Conservation (phyloP, 164 flowering plant genomes). For the Vitis rotundifolia region DNA sequence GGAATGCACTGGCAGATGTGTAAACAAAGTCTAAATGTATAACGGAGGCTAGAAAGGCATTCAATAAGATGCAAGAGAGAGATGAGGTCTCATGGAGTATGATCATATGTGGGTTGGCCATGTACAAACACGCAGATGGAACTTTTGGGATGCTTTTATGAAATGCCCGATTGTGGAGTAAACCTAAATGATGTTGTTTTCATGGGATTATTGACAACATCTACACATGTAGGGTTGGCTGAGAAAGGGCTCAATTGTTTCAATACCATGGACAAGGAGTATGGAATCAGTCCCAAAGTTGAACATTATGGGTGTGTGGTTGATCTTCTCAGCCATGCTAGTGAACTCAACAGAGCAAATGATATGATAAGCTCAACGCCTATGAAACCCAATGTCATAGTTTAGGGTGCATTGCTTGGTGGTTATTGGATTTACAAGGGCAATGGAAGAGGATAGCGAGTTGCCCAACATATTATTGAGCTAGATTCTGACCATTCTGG, state of each 20-base stretch:
- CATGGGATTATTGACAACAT: constrained; percentile 40
- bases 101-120: constrained; percentile 35
- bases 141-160: constrained; percentile 26
- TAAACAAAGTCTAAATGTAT: no score
- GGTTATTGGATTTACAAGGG: constrained; percentile 34
- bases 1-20: constrained; percentile 39
- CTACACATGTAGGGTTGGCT: constrained; percentile 37
- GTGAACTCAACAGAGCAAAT: constrained; percentile 33
- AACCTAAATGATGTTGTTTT: constrained; percentile 38
- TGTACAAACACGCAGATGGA: constrained; percentile 29
- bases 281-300: constrained; percentile 26
- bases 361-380: constrained; percentile 33
- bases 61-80: constrained; percentile 35
- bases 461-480: constrained; percentile 33
- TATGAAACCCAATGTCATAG: constrained; percentile 37
- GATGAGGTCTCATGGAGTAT: constrained; percentile 44
- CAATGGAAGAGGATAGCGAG: constrained; percentile 29
- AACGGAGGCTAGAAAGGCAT: constrained; percentile 12
- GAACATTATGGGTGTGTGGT: constrained; percentile 42
- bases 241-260: constrained; percentile 33
- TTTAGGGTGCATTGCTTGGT: constrained; percentile 44
- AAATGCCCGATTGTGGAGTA: constrained; percentile 27
- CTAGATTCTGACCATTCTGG: constrained; percentile 44
- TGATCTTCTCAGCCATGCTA: constrained; percentile 37
- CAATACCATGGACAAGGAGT: constrained; percentile 21